Evolutionary conservation across 768 basidiomycete genomes (phyloP), one percentile per base, ranked within the genome.

Genomic region (Lanmaoa rubissima): DNA sequence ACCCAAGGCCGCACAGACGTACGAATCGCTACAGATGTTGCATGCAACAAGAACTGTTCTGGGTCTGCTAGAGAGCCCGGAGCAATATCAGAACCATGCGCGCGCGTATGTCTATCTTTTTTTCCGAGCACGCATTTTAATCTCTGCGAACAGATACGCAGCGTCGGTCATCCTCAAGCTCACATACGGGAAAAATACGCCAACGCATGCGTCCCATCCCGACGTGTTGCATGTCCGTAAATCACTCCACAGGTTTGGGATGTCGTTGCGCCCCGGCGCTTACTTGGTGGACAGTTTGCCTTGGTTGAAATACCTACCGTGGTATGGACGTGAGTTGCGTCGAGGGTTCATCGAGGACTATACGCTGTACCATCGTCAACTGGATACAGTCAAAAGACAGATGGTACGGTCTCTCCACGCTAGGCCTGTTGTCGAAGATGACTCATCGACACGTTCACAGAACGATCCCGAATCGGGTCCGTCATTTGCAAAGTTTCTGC

Each of bases 251-350:
- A 60, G 69, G 13, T 55, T 76, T 3, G 47, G 53, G 24, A 38
- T 13, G 8, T 57, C 67, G 1, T 45, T 76, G n/a, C 53, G 61
- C 4, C 69, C 70, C 1, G 74, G 74, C 0, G 61, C 65, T n/a
- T 69, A 72, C 46, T 58, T 69, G 19, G 71, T 75, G n/a, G 73
- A 76, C 54, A 59, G 48, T 5, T 66, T 69, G 16, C 73, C 75
- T 4, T 60, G 68, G 42, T 59, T 75, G 21, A 61, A 62, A 44
- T 81, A 80, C 63, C 61, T 87, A n/a, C 85, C 86, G 0, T 82
- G 81, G n/a, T 85, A 85, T 62, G 73, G 82, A 6, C 75, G 76
- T 5, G 80, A 82, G 51, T 72, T 88, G 8, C 75, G 76, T 52
- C 72, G 72, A 1, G 82, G 80, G 7, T 84, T 86, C 57, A 54